phyloP scores from a whole-genome alignment of 2,329 filamentous ascomycete genomes.

The Thelonectria rubi region DNA sequence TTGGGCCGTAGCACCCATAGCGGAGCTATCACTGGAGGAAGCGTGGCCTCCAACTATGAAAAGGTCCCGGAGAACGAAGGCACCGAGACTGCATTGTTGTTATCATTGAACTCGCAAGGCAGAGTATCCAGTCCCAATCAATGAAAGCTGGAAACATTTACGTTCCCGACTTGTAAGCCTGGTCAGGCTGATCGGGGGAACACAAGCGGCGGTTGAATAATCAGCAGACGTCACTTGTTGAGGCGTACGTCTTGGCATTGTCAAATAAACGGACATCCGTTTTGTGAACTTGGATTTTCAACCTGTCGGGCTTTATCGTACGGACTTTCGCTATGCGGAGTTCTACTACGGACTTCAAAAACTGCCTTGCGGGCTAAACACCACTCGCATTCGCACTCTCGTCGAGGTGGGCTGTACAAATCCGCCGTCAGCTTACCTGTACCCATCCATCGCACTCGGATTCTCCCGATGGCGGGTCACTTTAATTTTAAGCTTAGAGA shows the following conservation, averaged over 20 bases:
- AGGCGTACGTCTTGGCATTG: background rate
- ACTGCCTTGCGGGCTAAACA: background rate
- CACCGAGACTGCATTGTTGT: too few relatives aligned
- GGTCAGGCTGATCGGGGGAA: background rate
- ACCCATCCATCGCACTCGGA: background rate
- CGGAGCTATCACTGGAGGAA: too few relatives aligned
- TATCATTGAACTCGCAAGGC: too few relatives aligned
- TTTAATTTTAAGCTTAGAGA: background rate
- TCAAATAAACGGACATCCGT: background rate
- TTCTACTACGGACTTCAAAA: background rate
- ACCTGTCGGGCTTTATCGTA: background rate
- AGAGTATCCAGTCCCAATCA: too few relatives aligned
- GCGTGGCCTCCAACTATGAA: too few relatives aligned
- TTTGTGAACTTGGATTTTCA: background rate
- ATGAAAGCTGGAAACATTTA: too few relatives aligned
- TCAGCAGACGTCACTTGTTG: background rate
- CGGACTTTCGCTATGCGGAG: too few relatives aligned
- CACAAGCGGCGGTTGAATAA: background rate
- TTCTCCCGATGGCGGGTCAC: background rate
- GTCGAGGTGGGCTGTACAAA: background rate
- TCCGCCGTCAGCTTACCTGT: background rate
- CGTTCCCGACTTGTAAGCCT: too few relatives aligned
- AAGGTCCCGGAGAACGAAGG: too few relatives aligned
- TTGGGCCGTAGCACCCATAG: too few relatives aligned
- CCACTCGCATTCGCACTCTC: background rate